Evolutionary conservation across 2,329 filamentous ascomycete species (phyloP), one percentile per base, ranked within the genome.

Genomic region (Cladosporium cucumerinum): DNA sequence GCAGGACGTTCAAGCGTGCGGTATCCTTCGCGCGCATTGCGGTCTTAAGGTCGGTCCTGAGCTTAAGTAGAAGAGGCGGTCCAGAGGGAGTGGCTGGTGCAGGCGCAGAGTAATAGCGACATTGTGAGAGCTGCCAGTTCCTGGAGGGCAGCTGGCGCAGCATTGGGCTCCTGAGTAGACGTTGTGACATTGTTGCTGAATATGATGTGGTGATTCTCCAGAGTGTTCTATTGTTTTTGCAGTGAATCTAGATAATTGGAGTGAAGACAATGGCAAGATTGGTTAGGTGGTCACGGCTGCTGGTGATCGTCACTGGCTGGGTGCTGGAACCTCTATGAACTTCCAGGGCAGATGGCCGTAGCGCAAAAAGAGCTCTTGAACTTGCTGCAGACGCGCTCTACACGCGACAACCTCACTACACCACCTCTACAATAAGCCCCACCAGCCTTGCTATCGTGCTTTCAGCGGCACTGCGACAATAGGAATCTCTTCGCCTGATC

Each of bases 1-100:
- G 89, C 57, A 94, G 83, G 43, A 91, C 89, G 46, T 84, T 80
- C 28, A 93, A 85, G 2, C 89, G 86, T 28, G 85, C 80, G 28
- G 78, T 80, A 72, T 83, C 79, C 71, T 82, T 82, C n/a, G 77
- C 71, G 65, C 78, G 78, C 76, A 83, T 79, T 34, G 81, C 80
- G 5, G 70, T 77, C 68, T 83, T 83, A 49, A 83, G 77, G 66
- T 82, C 81, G 16, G 72, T 68, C 34, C 81, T 76, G 58, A 83
- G 73, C 66, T 80, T 80, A 34, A 78, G 73, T 14, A 83, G 78
- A 30, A 82, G 71, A 26, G 76, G 75, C n/a, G 77, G 71, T 51
- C 78, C 71, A 46, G 60, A 32, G 18, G 30, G 34, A 3, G 74
- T 66, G 4, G 71, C 48, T 32, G 69, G 54, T 32, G 51, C 26